Conservation (phyloP, 2,329 filamentous ascomycete genomes). For the Domatiomyces globalis region DNA sequence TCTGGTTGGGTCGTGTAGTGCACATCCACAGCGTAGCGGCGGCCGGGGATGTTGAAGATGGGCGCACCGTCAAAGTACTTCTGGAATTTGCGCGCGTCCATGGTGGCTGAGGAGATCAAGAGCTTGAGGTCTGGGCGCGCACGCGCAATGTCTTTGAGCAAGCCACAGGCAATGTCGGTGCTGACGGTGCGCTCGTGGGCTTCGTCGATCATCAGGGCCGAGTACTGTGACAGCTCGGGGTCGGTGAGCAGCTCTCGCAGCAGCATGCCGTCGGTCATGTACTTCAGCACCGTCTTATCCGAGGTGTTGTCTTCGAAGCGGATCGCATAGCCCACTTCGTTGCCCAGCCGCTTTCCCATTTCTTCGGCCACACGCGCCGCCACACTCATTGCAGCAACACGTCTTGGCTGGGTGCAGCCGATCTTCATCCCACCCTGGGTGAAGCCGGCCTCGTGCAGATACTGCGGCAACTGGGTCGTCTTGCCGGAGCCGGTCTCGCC, state of each 20-base stretch:
- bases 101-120: slow-evolving; percentile 83
- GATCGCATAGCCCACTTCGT: slow-evolving; percentile 87
- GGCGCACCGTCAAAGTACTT: slow-evolving; percentile 84
- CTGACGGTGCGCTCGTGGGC: slow-evolving; percentile 87
- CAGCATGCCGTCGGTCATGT: slow-evolving; percentile 96
- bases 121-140: slow-evolving; percentile 76
- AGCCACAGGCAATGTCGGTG: slow-evolving; percentile 75
- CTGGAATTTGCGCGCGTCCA: slow-evolving; percentile 86
- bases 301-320: slow-evolving; percentile 86
- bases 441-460: slow-evolving; percentile 79
- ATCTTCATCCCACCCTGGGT: slow-evolving; percentile 74
- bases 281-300: slow-evolving; percentile 84
- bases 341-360: slow-evolving; percentile 75
- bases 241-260: slow-evolving; percentile 81
- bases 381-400: slow-evolving; percentile 95
- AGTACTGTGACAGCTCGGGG: slow-evolving; percentile 68
- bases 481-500: slow-evolving; percentile 93
- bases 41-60: slow-evolving; percentile 87
- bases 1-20: slow-evolving; percentile 84
- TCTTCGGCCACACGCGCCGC: slow-evolving; percentile 93
- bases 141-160: slow-evolving; percentile 77
- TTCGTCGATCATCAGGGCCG: slow-evolving; percentile 89
- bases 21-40: slow-evolving; percentile 77
- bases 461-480: slow-evolving; percentile 89
- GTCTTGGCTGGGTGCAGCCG: slow-evolving; percentile 82